Conservation (phyloP, 352 stramenopile genomes). For the Globisporangium acanthophoron region DNA sequence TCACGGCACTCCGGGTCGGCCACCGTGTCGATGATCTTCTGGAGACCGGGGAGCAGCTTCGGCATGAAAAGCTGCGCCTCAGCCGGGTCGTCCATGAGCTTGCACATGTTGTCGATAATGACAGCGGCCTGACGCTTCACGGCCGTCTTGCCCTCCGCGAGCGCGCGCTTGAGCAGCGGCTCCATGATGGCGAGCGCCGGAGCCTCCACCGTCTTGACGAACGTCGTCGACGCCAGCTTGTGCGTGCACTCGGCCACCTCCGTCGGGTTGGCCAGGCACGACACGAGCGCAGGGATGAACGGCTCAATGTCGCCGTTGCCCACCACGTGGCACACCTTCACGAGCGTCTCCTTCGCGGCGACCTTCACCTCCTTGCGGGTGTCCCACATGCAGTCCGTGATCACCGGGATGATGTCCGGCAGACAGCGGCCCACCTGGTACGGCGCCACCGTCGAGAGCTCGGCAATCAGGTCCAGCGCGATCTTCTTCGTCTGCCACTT, state of each 20-base stretch:
- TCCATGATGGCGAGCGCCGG: constrained; percentile 97
- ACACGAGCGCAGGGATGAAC: constrained; percentile 97
- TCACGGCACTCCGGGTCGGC: constrained; percentile 96
- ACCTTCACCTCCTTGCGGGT: constrained; percentile 98
- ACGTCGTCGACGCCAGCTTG: constrained; percentile 98
- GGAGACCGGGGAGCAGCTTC: constrained; percentile 94
- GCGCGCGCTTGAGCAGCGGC: constrained; percentile 91
- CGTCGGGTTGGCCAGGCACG: constrained; percentile 95
- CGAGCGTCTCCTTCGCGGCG: constrained; percentile 93
- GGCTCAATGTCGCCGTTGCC: constrained; percentile 99
- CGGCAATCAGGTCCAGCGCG: constrained; percentile 91
- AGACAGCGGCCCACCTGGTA: constrained; percentile 94
- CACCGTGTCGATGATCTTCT: constrained; percentile 95
- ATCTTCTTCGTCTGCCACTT: constrained; percentile 98
- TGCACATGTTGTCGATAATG: constrained; percentile 99
- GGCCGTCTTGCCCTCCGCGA: constrained; percentile 94
- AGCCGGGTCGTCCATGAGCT: constrained; percentile 97
- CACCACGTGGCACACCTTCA: constrained; percentile 94
- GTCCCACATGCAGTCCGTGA: constrained; percentile 99
- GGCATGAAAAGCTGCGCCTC: constrained; percentile 97
- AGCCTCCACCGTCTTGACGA: constrained; percentile 97
- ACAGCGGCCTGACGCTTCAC: constrained; percentile 97
- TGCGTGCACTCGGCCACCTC: constrained; percentile 99
- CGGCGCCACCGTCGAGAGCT: constrained; percentile 90
- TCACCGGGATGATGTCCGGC: constrained; percentile 95